Conservation (phyloP, 805 yeast genomes). For the Saccharomycopsis fodiens region DNA sequence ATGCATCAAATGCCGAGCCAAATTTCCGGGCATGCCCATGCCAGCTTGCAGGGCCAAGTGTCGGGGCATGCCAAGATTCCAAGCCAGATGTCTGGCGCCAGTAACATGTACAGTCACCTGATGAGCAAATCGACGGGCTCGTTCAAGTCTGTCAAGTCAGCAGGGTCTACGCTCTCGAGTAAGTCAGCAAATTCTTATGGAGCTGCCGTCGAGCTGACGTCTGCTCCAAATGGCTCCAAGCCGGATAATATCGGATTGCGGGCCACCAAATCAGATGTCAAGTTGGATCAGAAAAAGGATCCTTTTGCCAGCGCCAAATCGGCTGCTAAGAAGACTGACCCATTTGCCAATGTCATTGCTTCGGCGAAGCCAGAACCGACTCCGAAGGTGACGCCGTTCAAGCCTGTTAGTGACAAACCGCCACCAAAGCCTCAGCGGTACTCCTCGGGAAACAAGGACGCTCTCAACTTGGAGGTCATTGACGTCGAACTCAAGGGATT, state of each 20-base stretch:
- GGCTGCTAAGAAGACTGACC: conserved; percentile 5
- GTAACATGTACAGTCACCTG: conserved; percentile 6
- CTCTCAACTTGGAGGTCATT: conserved; percentile 14
- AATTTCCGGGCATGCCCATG: background rate
- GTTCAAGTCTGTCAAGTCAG: conserved; percentile 16
- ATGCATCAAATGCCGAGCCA: background rate
- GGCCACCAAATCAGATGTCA: background rate
- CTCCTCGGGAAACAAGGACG: background rate
- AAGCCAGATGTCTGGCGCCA: conserved; percentile 11
- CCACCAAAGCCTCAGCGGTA: background rate
- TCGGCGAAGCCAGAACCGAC: background rate
- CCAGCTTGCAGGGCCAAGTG: background rate
- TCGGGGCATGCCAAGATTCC: too few species aligned
- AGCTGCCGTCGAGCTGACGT: background rate
- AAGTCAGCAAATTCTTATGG: conserved; percentile 5
- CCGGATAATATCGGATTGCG: background rate
- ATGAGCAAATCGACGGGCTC: conserved; percentile 12
- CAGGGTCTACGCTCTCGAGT: conserved; percentile 12
- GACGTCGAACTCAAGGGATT: conserved; percentile 19
- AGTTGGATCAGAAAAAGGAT: background rate
- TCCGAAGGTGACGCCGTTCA: conserved; percentile 6
- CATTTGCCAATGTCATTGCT: conserved; percentile 15
- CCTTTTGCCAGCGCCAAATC: background rate
- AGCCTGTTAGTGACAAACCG: background rate
- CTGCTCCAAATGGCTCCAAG: background rate